Base-by-base conservation (phyloP, 441 rosid genomes). In the Bruguiera hainesii region DNA sequence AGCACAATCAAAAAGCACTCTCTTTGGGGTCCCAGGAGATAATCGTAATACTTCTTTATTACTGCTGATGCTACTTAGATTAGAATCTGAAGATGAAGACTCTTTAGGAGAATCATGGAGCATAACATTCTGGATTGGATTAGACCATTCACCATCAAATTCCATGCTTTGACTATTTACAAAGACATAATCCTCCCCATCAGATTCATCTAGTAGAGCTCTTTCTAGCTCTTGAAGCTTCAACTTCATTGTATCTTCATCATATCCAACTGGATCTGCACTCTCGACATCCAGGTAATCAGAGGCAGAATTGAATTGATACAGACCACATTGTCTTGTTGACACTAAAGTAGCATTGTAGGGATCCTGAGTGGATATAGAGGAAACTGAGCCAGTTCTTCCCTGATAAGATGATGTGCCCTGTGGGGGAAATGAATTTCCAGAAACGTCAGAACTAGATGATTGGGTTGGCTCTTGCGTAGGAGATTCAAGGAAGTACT, bases 161-260 rank as follows among this genome's bases (percentile, higher is more conserved):
- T 91, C 98, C 97, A 93, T 90, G 70, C 79, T 67, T 7, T 77
- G 82, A 67, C 75, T 79, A 20, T 78, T 51, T 42, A 76, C 84
- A 68, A 73, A 64, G 72, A 81, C 71, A 56, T 81, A 84, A 69
- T 87, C 87, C 51, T 81, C 93, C 21, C 84, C 91, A 48, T 65
- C 70, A 48, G 28, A 79, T 52, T 67, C 87, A 29, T 71, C 86
- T 2, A 95, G 90, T 39, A 95, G 79, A 5, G 83, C 96, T 82
- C 91, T 85, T 77, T 95, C 99, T 42, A 95, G 87, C 65, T 95
- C 99, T 71, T 81, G 85, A 76, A 95, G 84, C 85, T 89, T 95
- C 67, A 87, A 66, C 75, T 84, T 87, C 87, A 95, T 72, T 23
- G 73, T 76, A 71, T 85, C 83, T 68, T 83, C 80, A 59, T 81